Conservation (phyloP, 371 early-diverging fungal genomes). For the Nematocida ironsii region DNA sequence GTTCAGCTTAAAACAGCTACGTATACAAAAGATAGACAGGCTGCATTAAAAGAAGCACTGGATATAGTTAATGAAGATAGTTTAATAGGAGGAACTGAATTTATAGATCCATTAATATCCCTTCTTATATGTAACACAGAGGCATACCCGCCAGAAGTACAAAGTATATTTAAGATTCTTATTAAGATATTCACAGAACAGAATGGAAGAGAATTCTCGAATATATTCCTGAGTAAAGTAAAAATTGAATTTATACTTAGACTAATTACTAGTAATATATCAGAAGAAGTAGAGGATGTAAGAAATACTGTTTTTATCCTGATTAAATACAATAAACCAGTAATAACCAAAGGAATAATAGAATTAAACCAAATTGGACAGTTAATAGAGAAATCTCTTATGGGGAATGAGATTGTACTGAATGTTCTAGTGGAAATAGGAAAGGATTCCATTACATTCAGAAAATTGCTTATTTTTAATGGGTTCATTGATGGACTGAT, state of each 20-base stretch:
- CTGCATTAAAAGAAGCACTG: conserved; percentile 41
- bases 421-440: conserved; percentile 4
- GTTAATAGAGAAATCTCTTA: conserved; percentile 13
- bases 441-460: conserved; percentile 4
- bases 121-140: background rate
- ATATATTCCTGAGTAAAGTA: conserved; percentile 33
- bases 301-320: conserved; percentile 1
- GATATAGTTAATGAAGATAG: conserved; percentile 32
- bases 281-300: background rate
- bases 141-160: background rate
- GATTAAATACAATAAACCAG: background rate
- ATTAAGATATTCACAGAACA: conserved; percentile 26
- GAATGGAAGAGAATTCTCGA: conserved; percentile 49
- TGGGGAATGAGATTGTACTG: conserved; percentile 28
- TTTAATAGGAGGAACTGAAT: conserved; percentile 47
- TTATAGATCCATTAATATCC: conserved; percentile 16
- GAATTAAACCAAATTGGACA: background rate
- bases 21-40: conserved; percentile 38
- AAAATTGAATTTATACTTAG: background rate
- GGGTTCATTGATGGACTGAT: conserved; percentile 41
- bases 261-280: background rate
- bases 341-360: background rate
- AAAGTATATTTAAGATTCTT: conserved; percentile 1
- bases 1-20: conserved; percentile 44
- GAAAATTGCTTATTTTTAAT: conserved; percentile 44